phyloP scores from a whole-genome alignment of 2,329 filamentous ascomycete species.

The Phialemonium atrogriseum region DNA sequence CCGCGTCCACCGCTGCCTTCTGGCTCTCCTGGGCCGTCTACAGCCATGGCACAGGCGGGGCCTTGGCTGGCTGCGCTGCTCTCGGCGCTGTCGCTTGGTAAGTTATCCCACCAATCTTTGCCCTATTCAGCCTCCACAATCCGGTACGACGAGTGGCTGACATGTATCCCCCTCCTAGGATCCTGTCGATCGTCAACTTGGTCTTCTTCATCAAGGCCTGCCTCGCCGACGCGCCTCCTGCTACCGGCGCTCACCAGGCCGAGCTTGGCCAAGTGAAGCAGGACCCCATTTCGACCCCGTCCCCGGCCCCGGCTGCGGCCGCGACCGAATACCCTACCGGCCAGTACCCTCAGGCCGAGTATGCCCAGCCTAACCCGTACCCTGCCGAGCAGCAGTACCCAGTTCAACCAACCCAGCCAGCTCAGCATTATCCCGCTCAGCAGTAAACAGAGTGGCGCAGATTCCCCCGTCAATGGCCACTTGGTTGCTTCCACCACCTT shows the following conservation, averaged over 20 bases:
- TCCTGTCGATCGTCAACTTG: conserved; percentile 28
- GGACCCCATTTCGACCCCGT: conserved; percentile 8
- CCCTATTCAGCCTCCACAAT: not conserved
- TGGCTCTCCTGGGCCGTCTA: conserved; percentile 13
- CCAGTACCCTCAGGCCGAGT: no score
- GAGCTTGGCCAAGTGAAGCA: conserved; percentile 21
- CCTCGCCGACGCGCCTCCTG: conserved; percentile 12
- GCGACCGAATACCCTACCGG: no score
- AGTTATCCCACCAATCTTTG: conserved; percentile 6
- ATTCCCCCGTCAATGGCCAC: no score
- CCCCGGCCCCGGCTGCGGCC: no score
- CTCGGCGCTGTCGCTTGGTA: conserved; percentile 33
- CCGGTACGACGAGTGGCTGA: conserved; percentile 2
- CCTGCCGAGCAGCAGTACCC: no score
- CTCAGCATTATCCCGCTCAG: not conserved
- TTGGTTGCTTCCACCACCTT: no score
- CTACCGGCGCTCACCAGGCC: conserved; percentile 11
- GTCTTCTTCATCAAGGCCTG: conserved; percentile 29
- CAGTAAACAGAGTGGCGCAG: no score
- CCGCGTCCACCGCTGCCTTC: conserved; percentile 24
- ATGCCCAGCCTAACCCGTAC: no score
- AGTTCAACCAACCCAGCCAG: no score
- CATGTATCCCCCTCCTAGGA: conserved; percentile 16
- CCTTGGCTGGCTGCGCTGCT: conserved; percentile 29
- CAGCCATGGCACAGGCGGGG: conserved; percentile 18